These are phyloP conservation scores for Pestalotiopsis sp. DNA, from an alignment of 2,329 filamentous ascomycete species.

Conservation along the genomic window DNA sequence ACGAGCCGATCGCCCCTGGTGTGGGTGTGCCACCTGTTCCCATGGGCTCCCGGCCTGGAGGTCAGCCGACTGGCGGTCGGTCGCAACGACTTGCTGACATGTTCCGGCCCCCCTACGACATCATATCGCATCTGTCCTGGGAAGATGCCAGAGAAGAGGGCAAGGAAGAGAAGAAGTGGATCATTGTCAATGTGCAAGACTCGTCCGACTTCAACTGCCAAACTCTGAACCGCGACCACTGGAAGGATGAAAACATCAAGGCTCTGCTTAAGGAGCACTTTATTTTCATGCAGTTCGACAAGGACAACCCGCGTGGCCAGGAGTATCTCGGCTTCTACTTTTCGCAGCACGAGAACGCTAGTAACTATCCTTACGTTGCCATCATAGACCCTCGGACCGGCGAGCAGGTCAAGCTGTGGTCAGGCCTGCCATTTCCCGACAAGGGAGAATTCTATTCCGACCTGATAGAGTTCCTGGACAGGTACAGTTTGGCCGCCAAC, in stretches of 20 bases:
- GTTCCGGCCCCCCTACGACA: slow-evolving; percentile 87
- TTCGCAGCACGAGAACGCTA: slow-evolving; percentile 73
- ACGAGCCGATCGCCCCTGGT: slow-evolving; percentile 33
- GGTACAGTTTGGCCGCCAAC: slow-evolving; percentile 85
- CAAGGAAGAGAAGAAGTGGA: slow-evolving; percentile 89
- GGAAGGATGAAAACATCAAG: slow-evolving; percentile 82
- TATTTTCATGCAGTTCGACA: slow-evolving; percentile 92
- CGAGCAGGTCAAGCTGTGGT: slow-evolving; percentile 97
- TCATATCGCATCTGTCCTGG: slow-evolving; percentile 82
- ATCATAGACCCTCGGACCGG: slow-evolving; percentile 95
- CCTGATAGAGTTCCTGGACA: slow-evolving; percentile 92
- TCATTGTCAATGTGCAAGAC: slow-evolving; percentile 94
- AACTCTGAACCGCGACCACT: slow-evolving; percentile 89
- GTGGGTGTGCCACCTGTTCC: slow-evolving; percentile 41
- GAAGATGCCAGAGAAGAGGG: slow-evolving; percentile 83
- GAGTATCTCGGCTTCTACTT: slow-evolving; percentile 94
- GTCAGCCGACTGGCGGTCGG: slow-evolving; percentile 55
- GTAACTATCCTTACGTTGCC: slow-evolving; percentile 93
- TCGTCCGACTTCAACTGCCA: slow-evolving; percentile 94
- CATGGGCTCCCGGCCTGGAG: slow-evolving; percentile 22
- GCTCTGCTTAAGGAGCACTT: slow-evolving; percentile 90
- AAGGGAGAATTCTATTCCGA: slow-evolving; percentile 85
- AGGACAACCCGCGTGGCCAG: slow-evolving; percentile 75
- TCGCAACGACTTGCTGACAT: slow-evolving; percentile 83
- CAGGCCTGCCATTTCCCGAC: slow-evolving; percentile 76